phyloP scores from a whole-genome alignment of 164 flowering plant genomes.

The Brasenia schreberi region DNA sequence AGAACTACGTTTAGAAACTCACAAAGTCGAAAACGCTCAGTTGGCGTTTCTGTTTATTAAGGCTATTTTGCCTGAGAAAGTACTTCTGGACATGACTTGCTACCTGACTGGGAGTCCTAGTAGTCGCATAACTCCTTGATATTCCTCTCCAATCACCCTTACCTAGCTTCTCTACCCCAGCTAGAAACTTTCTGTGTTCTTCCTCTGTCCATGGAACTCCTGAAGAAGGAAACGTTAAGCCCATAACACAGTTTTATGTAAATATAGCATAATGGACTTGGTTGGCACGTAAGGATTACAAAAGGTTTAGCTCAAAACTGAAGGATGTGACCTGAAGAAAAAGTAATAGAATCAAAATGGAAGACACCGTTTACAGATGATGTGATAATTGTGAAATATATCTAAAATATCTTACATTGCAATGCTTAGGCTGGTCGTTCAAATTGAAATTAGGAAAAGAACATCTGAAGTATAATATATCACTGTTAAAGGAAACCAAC shows the following conservation, averaged over 20 bases:
- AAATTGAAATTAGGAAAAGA: too few species aligned
- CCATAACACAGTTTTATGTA: too few species aligned
- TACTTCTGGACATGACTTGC: constrained; percentile 94
- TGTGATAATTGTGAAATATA: too few species aligned
- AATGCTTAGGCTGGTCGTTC: too few species aligned
- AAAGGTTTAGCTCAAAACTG: background rate
- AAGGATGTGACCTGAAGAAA: background rate
- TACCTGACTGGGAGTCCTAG: constrained; percentile 83
- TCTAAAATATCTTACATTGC: too few species aligned
- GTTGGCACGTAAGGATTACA: background rate
- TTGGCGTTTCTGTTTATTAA: constrained; percentile 58
- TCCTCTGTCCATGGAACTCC: constrained; percentile 89
- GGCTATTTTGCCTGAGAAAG: constrained; percentile 48
- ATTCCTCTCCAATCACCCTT: constrained; percentile 95
- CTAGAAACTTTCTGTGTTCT: constrained; percentile 57
- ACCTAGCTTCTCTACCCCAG: constrained; percentile 71
- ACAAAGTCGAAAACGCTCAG: constrained; percentile 86
- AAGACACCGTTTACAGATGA: too few species aligned
- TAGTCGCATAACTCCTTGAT: constrained; percentile 57
- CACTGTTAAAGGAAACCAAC: too few species aligned
- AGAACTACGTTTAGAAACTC: constrained; percentile 1
- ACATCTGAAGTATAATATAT: too few species aligned
- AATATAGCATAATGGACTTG: too few species aligned
- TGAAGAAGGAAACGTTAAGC: constrained; percentile 6
- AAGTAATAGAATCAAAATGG: background rate